Evolutionary conservation across 176 grass and related monocot genomes (phyloP), one percentile per base, ranked within the genome.

Genomic region (Eleusine coracana): DNA sequence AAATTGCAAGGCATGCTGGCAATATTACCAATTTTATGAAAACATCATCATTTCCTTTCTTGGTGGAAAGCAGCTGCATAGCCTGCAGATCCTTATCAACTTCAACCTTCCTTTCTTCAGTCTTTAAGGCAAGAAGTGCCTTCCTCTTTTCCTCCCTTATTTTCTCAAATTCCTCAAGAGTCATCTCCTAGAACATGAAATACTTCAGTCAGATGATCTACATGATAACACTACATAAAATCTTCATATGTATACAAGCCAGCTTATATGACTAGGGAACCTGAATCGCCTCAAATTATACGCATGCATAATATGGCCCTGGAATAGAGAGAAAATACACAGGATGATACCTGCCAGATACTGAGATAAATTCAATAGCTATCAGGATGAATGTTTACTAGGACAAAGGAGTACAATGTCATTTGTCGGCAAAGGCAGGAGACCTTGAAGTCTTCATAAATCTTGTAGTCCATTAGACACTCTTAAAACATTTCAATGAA

Each of bases 141-240:
- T 95, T 95, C 55, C 92, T 67, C 84, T 87, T 95, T 82, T 95
- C 92, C 77, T 95, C 96, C 68, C 76, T 90, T 80, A 98, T 66
- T 85, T 98, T 98, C 85, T 98, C 96, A 90, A 88, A 98, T 66
- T 98, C 96, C 36, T 98, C 96, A 42, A 95, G 86, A 65, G 92
- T 98, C 92, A 94, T 98, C 78, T 98, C 96, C 96, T 98, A 78
- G 5, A 67, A 78, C 59, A 73, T 50, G 28, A 90, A 51, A 79
- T 10, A 83, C 44, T 70, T 81, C 8, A 65, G 14, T 71, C 48
- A 66, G 20, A 17, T 16, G 3, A 66, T 28, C 34, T 70, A 28
- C 21, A 54, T 80, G 21, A 36, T 45, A 71, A 7, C 31, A 25
- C 31, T 61, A 74, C 1, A 69, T 58, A 51, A 66, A 10, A 39